A percentile compares a stretch with the other conserved stretches of the same genome.
phyloP scores from a whole-genome alignment of 2,329 filamentous ascomycete genomes.

The Coccinonectria pachysandricola region DNA sequence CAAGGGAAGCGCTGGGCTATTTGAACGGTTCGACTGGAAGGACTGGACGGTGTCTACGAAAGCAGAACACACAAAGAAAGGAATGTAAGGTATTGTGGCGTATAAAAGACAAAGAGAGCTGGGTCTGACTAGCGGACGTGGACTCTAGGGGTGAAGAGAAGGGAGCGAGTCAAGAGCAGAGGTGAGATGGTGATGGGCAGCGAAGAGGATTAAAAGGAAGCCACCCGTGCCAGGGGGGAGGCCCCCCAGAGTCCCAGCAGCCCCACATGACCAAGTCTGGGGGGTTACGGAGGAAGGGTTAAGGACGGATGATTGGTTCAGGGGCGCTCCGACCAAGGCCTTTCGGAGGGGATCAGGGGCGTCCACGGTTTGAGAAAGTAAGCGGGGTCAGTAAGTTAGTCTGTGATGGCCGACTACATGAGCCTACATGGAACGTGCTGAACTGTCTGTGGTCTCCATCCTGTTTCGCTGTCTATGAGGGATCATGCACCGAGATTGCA shows the following conservation, averaged over 20 bases:
- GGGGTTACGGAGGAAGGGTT: constrained; percentile 1
- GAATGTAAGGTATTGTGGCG: constrained; percentile 10
- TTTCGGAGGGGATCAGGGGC: too few species aligned
- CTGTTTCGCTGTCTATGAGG: too few species aligned
- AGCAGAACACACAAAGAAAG: constrained; percentile 23
- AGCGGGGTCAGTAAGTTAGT: too few species aligned
- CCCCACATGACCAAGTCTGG: constrained; percentile 3
- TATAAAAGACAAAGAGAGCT: constrained; percentile 8
- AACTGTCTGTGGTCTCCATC: too few species aligned
- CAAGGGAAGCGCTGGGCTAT: constrained; percentile 14
- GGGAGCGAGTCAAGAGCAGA: constrained; percentile 10
- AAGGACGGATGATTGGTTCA: constrained; percentile 6
- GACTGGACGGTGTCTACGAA: constrained; percentile 24
- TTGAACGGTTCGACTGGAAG: constrained; percentile 21
- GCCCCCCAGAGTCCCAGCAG: too few species aligned
- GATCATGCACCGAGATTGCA: too few species aligned
- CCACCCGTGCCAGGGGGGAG: constrained; percentile 6
- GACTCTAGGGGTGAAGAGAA: constrained; percentile 19
- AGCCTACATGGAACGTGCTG: too few species aligned
- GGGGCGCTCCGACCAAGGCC: constrained; percentile 4
- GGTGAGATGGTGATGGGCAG: constrained; percentile 13
- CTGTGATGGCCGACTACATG: too few species aligned
- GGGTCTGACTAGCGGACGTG: constrained; percentile 15
- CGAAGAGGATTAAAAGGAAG: constrained; percentile 21
- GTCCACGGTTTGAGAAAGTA: too few species aligned